phyloP scores from a whole-genome alignment of 2,329 filamentous ascomycete genomes.

The Penicillium sp. region DNA sequence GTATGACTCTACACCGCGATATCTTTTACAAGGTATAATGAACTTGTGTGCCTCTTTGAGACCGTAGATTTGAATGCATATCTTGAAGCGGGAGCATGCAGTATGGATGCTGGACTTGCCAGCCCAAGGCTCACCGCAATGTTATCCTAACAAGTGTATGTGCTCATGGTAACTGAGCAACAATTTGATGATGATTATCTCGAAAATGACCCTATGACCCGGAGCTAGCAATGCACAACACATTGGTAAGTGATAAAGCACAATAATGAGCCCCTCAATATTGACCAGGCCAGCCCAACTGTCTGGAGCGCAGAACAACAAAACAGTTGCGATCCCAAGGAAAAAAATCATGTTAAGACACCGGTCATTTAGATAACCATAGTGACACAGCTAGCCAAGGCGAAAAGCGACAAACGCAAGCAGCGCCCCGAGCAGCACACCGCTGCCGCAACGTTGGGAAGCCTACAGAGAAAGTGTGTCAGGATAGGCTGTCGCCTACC shows the following conservation, averaged over 20 bases:
- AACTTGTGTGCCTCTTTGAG: not conserved
- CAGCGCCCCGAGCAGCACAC: constrained; percentile 1
- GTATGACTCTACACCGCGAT: not conserved
- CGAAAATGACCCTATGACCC: not conserved
- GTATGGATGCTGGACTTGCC: not conserved
- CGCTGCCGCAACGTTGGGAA: constrained; percentile 2
- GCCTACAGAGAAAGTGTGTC: not conserved
- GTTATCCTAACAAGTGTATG: not conserved
- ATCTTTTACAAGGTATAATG: not conserved
- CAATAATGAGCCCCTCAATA: not conserved
- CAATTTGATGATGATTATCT: not conserved
- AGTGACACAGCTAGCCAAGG: not conserved
- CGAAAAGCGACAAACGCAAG: not conserved
- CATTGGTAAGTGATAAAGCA: not conserved
- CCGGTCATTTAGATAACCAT: not conserved
- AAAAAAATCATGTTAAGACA: not conserved
- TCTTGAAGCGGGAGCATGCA: not conserved
- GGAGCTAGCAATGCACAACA: not conserved
- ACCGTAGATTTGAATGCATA: not conserved
- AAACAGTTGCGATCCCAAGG: not conserved
- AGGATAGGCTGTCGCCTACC: not conserved
- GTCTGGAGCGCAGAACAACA: not conserved
- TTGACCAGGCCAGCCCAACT: not conserved
- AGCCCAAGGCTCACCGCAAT: not conserved
- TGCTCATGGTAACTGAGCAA: not conserved